Conservation (phyloP, 352 stramenopile species). For the Phytopythium cucurbitacearum region DNA sequence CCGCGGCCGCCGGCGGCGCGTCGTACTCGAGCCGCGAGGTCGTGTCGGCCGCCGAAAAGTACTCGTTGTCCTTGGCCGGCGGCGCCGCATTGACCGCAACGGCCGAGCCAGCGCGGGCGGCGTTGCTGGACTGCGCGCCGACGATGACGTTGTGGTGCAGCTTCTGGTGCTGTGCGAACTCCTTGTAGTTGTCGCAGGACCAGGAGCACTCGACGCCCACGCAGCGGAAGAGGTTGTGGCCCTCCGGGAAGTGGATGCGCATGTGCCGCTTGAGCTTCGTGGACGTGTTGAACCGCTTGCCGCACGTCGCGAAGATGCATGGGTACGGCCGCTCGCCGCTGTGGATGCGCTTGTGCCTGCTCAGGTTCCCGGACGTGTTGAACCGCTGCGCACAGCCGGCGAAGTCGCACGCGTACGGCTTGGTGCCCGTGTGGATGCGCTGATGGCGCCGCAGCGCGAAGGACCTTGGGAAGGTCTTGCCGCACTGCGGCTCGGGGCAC, state of each 20-base stretch:
- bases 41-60: constrained; percentile 25
- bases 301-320: constrained; percentile 71
- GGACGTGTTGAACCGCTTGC: constrained; percentile 86
- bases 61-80: constrained; percentile 32
- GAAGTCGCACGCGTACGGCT: constrained; percentile 78
- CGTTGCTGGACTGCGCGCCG: constrained; percentile 29
- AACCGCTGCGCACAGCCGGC: constrained; percentile 74
- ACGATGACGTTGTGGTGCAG: constrained; percentile 71
- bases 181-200: constrained; percentile 83
- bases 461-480: constrained; percentile 79
- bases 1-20: constrained; percentile 8
- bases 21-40: constrained; percentile 14
- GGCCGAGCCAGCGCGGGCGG: background rate
- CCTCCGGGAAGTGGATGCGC: constrained; percentile 83
- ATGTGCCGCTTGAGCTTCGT: constrained; percentile 89
- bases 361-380: constrained; percentile 86
- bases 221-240: constrained; percentile 72
- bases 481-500: constrained; percentile 73
- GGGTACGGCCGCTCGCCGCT: constrained; percentile 78
- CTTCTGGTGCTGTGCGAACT: constrained; percentile 74
- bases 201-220: constrained; percentile 48
- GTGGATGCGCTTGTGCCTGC: constrained; percentile 86
- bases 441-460: constrained; percentile 81
- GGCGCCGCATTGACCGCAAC: constrained; percentile 1
- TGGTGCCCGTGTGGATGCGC: constrained; percentile 82